A percentile compares a stretch with the other conserved stretches of the same genome.
Evolutionary conservation across 257 asterid genomes (phyloP).

Genomic region (Solanum pennellii): DNA sequence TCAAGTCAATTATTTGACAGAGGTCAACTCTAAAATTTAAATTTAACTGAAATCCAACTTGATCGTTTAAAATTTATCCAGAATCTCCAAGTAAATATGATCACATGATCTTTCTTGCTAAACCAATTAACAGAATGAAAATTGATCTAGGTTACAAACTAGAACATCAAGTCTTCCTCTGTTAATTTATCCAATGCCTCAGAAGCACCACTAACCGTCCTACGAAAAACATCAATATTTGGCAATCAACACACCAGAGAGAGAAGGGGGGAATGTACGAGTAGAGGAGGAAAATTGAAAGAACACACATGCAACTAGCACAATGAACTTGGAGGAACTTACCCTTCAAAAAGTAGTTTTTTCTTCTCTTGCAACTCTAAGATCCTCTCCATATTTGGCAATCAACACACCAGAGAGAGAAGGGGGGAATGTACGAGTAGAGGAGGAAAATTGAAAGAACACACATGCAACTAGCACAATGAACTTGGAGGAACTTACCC

Average conservation of each 20-base stretch:
- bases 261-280: background rate
- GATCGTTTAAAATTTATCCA: background rate
- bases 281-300: background rate
- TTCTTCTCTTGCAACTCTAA: no score
- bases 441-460: no score
- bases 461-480: no score
- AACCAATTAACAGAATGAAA: background rate
- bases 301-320: background rate
- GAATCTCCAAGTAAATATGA: background rate
- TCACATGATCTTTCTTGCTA: background rate
- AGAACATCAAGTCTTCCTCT: constrained; percentile 69
- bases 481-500: no score
- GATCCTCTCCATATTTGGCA: no score
- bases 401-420: no score
- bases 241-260: background rate
- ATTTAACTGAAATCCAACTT: no score
- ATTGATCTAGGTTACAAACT: constrained; percentile 35
- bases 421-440: no score
- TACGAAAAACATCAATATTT: constrained; percentile 8
- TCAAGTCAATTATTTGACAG: background rate
- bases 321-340: no score
- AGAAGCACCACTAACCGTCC: constrained; percentile 72
- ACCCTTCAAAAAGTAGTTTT: no score
- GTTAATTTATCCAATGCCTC: constrained; percentile 69
- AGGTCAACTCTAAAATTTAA: background rate